phyloP scores from a whole-genome alignment of 2,329 filamentous ascomycete genomes.

The Dendryphion nanum region DNA sequence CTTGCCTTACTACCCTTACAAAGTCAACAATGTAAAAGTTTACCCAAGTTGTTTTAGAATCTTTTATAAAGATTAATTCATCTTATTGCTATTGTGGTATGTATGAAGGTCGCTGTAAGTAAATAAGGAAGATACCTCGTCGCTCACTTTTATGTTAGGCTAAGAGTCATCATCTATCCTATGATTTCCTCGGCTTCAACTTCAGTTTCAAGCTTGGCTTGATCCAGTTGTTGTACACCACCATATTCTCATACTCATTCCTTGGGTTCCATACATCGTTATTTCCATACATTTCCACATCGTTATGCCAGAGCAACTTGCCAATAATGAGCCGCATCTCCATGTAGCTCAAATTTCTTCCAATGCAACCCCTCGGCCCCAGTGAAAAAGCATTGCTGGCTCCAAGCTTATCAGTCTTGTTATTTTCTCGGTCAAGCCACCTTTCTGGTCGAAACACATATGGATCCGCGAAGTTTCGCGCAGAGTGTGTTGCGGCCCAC shows the following conservation, averaged over 20 bases:
- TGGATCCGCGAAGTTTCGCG: slow-evolving; percentile 13
- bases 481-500: slow-evolving; percentile 10
- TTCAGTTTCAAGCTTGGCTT: slow-evolving; percentile 16
- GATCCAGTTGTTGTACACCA: slow-evolving; percentile 19
- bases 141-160: no score
- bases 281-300: slow-evolving; percentile 11
- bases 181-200: slow-evolving; percentile 16
- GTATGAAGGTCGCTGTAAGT: no score
- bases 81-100: no score
- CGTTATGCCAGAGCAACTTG: slow-evolving; percentile 15
- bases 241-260: slow-evolving; percentile 16
- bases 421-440: slow-evolving; percentile 21
- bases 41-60: no score
- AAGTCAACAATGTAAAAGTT: no score
- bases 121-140: no score
- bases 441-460: slow-evolving; percentile 20
- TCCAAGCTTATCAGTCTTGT: slow-evolving; percentile 10
- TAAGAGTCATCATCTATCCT: no score
- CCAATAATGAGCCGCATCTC: slow-evolving; percentile 18
- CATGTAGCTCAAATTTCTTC: slow-evolving; percentile 16
- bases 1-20: no score
- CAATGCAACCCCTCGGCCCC: slow-evolving; percentile 18
- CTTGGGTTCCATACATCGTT: slow-evolving; percentile 14
- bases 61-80: no score
- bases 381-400: slow-evolving; percentile 16